phyloP scores from a whole-genome alignment of 768 basidiomycete species.

The Boletus huronensis region DNA sequence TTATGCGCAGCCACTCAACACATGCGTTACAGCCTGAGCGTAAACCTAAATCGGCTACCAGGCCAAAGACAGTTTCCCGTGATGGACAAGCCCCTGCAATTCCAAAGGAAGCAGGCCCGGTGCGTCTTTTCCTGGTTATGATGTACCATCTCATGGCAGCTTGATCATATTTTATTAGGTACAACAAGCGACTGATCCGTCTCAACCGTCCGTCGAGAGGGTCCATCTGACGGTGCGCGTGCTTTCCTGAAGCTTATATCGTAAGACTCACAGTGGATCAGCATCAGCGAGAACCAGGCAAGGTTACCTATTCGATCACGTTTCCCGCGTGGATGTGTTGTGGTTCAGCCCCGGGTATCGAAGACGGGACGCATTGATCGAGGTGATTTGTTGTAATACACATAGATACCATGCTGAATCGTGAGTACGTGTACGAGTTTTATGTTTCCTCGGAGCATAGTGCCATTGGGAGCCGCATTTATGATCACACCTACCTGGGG shows the following conservation, averaged over 20 bases:
- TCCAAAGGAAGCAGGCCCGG: background rate
- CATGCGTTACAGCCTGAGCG: background rate
- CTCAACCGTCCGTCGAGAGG: background rate
- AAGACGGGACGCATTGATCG: too few relatives aligned
- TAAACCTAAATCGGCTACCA: background rate
- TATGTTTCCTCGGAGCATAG: too few relatives aligned
- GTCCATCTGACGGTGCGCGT: background rate
- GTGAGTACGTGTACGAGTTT: too few relatives aligned
- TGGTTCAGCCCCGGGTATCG: too few relatives aligned
- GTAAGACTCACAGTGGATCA: too few relatives aligned
- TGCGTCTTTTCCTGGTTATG: background rate
- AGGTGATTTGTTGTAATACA: too few relatives aligned
- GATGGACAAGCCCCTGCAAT: background rate
- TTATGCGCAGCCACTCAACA: background rate
- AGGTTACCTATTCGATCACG: too few relatives aligned
- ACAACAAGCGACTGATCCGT: background rate
- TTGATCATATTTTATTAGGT: background rate
- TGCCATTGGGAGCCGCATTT: too few relatives aligned
- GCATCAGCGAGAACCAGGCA: background rate
- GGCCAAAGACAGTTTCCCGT: background rate
- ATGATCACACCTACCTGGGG: too few relatives aligned
- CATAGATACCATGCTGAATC: too few relatives aligned
- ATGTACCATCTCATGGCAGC: background rate
- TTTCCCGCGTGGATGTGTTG: too few relatives aligned
- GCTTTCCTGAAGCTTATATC: too few relatives aligned